Evolutionary conservation across 306 rosid species (phyloP), one percentile per base, ranked within the genome.

Genomic region (Astragalus membranaceus): DNA sequence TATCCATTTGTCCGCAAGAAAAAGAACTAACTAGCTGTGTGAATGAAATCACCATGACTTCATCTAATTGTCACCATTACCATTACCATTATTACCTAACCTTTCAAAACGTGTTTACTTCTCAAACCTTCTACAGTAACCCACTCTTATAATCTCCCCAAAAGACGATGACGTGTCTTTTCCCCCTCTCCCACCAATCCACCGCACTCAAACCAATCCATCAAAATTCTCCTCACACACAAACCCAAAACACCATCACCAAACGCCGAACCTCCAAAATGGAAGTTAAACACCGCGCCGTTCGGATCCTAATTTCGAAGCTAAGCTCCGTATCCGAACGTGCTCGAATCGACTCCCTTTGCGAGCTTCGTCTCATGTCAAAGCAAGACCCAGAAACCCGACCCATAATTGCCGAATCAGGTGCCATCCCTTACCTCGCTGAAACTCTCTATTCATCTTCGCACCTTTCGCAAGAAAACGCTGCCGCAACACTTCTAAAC

Each of bases 321-420:
- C 99, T 94, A 0, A 74, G 96, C 86, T 94, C 99, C 10, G 96
- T 91, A 1, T 94, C 97, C 11, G 92, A 86, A 54, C 82, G 70
- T 4, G 81, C 80, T 76, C 87, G 97, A 3, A 51, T 69, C 65
- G 85, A 87, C 0, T 88, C 99, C 12, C 82, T 94, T 0, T 60
- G 69, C 52, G 87, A 94, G 79, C 89, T 94, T 0, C 92, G 92
- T 0, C 70, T 77, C 6, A 83, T 94, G 84, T 78, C 95, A 10
- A 94, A 94, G 73, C 80, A 76, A 48, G 92, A 91, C 15, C 81
- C 84, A 0, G 84, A 84, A 3, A 81, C 81, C 82, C 97, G 99
- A n/a, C 76, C 96, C 15, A 7, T 94, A 0, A 86, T 94, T 3
- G 86, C 91, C n/a, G 89, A 86, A 7, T 77, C 88, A 3, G 95